Percentiles rank a stretch among this genome's conserved stretches.
Evolutionary conservation across 2,329 filamentous ascomycete genomes (phyloP).

Genomic region (Pseudogymnoascus sp.): DNA sequence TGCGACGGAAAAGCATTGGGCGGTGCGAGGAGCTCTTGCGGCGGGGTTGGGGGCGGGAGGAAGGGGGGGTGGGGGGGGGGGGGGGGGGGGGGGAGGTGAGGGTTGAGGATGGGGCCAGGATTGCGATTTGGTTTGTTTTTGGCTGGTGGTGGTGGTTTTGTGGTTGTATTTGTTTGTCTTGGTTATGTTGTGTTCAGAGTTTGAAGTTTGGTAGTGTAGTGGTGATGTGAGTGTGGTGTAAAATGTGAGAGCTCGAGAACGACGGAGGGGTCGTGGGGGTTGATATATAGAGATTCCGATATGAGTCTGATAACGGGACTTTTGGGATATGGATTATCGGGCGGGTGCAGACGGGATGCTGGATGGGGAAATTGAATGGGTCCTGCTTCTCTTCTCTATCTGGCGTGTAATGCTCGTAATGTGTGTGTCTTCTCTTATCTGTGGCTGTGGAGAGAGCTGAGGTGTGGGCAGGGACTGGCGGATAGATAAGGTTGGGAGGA

Average conservation of each 20-base stretch:
- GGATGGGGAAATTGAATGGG: background rate
- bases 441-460: background rate
- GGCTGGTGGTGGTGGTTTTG: background rate
- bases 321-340: background rate
- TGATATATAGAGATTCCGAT: background rate
- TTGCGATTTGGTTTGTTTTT: background rate
- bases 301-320: background rate
- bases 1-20: background rate
- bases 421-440: background rate
- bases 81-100: background rate
- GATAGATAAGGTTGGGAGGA: background rate
- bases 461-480: background rate
- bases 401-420: background rate
- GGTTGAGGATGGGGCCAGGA: background rate
- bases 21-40: background rate
- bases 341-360: background rate
- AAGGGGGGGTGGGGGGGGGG: too few relatives aligned
- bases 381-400: background rate
- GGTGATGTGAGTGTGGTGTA: too few relatives aligned
- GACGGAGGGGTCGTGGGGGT: background rate
- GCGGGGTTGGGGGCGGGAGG: background rate
- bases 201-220: background rate
- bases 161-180: background rate
- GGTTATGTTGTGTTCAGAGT: background rate
- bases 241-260: too few relatives aligned